A percentile compares a stretch with the other conserved stretches of the same genome.
Conservation (phyloP, 139 green algal genomes). For the Desmodesmus armatus region DNA sequence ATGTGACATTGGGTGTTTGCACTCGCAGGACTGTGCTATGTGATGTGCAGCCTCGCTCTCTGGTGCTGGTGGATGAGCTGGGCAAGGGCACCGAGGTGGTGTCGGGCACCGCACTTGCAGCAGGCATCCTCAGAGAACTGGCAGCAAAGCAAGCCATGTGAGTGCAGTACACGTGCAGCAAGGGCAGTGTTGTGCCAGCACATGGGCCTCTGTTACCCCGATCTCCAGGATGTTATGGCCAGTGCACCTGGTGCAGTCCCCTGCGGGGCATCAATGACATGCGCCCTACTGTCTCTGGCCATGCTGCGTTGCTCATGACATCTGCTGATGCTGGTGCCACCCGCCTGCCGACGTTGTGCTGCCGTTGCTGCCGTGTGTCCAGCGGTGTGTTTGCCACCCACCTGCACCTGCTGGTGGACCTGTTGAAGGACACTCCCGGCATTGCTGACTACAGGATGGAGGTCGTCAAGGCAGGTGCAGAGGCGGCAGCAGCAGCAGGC, state of each 20-base stretch:
- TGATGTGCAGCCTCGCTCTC: conserved; percentile 38
- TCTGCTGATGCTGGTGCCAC: not conserved
- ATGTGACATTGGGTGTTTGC: too few species aligned
- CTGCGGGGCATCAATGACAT: not conserved
- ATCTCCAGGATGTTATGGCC: not conserved
- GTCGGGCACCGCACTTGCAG: conserved; percentile 74
- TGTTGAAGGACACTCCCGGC: conserved; percentile 50
- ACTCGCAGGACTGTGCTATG: conserved; percentile 11
- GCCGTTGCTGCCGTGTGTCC: conserved; percentile 52
- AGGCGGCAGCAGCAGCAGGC: not conserved
- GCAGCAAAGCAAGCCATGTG: not conserved
- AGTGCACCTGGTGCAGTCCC: not conserved
- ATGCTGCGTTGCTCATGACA: not conserved
- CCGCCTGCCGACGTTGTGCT: too few species aligned
- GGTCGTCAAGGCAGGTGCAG: conserved; percentile 25
- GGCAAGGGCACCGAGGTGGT: conserved; percentile 92
- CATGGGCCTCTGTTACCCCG: not conserved
- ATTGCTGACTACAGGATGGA: conserved; percentile 45
- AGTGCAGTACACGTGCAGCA: not conserved
- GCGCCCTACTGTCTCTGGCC: not conserved
- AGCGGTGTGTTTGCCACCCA: conserved; percentile 91
- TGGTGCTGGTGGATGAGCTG: conserved; percentile 94
- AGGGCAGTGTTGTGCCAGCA: not conserved
- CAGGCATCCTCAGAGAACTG: conserved; percentile 52
- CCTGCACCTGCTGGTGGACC: conserved; percentile 83